Conservation (phyloP, 2,329 filamentous ascomycete genomes). For the Diplodia mutila region DNA sequence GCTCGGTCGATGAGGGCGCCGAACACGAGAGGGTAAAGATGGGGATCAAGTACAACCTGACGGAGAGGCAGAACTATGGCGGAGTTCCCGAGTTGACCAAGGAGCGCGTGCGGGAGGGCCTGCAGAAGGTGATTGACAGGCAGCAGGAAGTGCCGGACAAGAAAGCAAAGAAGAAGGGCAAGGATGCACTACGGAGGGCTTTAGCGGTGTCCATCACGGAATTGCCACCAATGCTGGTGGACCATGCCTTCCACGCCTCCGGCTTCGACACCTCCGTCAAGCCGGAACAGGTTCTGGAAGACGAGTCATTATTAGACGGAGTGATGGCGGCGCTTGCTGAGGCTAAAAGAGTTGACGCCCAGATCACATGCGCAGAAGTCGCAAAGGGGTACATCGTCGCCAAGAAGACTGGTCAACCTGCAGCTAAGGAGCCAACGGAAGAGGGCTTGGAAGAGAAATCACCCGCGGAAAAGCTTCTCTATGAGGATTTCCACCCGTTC, state of each 20-base stretch:
- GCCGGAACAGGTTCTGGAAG: constrained; percentile 70
- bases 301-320: constrained; percentile 65
- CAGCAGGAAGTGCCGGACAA: constrained; percentile 55
- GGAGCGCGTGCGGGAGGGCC: constrained; percentile 69
- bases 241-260: constrained; percentile 75
- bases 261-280: constrained; percentile 70
- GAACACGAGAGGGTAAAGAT: constrained; percentile 82
- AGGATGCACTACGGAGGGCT: constrained; percentile 76
- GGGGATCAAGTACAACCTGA: constrained; percentile 77
- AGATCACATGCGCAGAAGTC: constrained; percentile 66
- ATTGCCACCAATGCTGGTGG: constrained; percentile 82
- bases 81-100: constrained; percentile 76
- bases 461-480: constrained; percentile 63
- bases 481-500: constrained; percentile 96
- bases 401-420: constrained; percentile 52
- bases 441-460: constrained; percentile 44
- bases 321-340: constrained; percentile 71
- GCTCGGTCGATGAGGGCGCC: constrained; percentile 78
- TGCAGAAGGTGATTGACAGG: constrained; percentile 68
- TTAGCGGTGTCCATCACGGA: constrained; percentile 85
- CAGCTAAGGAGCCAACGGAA: constrained; percentile 28
- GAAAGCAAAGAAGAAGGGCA: constrained; percentile 74
- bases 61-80: constrained; percentile 80
- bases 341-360: constrained; percentile 70
- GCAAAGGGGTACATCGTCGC: constrained; percentile 89